These are phyloP conservation scores for Acanthamoeba healyi DNA, from an alignment of 208 protist genomes.

Conservation along the genomic window DNA sequence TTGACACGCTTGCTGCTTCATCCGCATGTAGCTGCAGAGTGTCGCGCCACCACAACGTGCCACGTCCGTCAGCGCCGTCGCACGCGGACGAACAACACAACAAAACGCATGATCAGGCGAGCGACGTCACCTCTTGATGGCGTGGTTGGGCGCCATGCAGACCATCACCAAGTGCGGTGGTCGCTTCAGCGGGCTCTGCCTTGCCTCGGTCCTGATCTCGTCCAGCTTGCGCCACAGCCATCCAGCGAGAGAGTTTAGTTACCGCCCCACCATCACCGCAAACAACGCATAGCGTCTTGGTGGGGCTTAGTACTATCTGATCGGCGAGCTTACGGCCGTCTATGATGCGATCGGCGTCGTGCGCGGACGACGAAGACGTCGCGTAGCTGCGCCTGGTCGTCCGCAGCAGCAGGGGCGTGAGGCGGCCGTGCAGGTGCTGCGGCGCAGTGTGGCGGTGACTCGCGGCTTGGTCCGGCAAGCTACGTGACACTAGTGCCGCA, in stretches of 20 bases:
- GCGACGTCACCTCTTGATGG: not conserved
- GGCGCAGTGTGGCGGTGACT: too few species aligned
- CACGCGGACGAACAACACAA: too few species aligned
- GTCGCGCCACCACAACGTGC: too few species aligned
- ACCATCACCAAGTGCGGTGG: constrained; percentile 52
- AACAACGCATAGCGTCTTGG: not conserved
- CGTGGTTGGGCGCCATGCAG: constrained; percentile 54
- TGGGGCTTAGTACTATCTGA: constrained; percentile 5
- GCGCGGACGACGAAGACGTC: not conserved
- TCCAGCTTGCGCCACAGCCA: too few species aligned
- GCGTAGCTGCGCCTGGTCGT: not conserved
- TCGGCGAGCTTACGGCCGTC: constrained; percentile 7
- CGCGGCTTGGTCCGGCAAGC: too few species aligned
- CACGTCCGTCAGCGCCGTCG: not conserved
- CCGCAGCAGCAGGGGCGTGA: too few species aligned
- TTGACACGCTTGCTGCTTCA: constrained; percentile 90
- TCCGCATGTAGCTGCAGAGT: constrained; percentile 94
- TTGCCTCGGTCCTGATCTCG: not conserved
- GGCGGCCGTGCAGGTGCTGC: too few species aligned
- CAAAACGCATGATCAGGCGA: too few species aligned
- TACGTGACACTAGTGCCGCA: too few species aligned
- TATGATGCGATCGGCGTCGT: not conserved
- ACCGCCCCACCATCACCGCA: too few species aligned
- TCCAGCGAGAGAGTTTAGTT: too few species aligned
- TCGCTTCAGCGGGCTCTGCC: not conserved